These are phyloP conservation scores for Begonia masoniana DNA, from an alignment of 306 rosid species.

Conservation along the genomic window DNA sequence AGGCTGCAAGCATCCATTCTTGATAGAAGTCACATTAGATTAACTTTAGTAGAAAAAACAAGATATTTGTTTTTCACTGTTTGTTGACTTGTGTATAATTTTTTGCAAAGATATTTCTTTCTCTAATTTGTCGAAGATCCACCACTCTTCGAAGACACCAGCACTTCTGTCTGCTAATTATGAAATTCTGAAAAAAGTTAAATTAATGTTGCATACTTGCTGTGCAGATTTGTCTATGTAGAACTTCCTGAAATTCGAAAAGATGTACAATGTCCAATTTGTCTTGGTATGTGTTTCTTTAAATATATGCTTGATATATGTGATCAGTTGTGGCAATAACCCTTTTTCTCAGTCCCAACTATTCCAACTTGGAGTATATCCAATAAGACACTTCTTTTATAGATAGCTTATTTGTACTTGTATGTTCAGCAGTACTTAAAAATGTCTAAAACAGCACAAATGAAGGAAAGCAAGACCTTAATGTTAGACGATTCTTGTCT, in stretches of 20 bases:
- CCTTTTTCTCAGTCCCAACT: too few relatives aligned
- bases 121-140: too few relatives aligned
- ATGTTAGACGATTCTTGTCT: too few relatives aligned
- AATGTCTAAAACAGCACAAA: too few relatives aligned
- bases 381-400: too few relatives aligned
- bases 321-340: too few relatives aligned
- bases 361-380: too few relatives aligned
- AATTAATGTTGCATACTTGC: slow-evolving; percentile 10
- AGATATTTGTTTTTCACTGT: background rate
- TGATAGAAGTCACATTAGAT: background rate
- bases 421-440: too few relatives aligned
- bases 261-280: slow-evolving; percentile 94
- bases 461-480: too few relatives aligned
- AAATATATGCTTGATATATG: slow-evolving; percentile 3
- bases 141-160: background rate
- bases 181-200: background rate
- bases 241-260: slow-evolving; percentile 58
- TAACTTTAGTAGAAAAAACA: too few relatives aligned
- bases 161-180: background rate
- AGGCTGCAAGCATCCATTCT: slow-evolving; percentile 1
- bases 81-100: background rate
- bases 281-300: slow-evolving; percentile 61
- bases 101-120: too few relatives aligned
- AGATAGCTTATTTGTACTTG: too few relatives aligned
- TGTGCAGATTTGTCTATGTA: slow-evolving; percentile 49